Conservation (phyloP, 2,329 filamentous ascomycete species). For the Akanthomyces dipterigenus region DNA sequence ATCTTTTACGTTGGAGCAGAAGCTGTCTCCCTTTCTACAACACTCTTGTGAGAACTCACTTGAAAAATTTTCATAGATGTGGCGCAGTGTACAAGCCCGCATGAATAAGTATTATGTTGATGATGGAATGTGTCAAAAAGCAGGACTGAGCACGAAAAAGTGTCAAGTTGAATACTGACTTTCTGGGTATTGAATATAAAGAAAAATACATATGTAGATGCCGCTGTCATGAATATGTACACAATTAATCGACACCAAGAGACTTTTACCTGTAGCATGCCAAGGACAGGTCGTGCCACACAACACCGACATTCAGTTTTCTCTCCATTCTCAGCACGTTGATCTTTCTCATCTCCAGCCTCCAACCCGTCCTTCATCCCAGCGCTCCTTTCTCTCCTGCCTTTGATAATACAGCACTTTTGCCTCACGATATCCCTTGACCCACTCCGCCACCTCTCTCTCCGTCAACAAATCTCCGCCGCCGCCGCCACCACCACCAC, state of each 20-base stretch:
- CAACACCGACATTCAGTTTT: neutral
- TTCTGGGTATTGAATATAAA: neutral
- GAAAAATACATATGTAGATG: neutral
- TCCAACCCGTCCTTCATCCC: slow-evolving; percentile 92
- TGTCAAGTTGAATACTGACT: neutral
- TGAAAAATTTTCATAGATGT: neutral
- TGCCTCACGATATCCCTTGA: slow-evolving; percentile 72
- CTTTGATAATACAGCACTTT: slow-evolving; percentile 72
- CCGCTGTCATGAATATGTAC: neutral
- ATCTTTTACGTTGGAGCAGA: neutral
- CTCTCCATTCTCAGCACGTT: neutral
- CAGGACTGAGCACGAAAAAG: neutral
- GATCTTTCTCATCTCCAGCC: slow-evolving; percentile 69
- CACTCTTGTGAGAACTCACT: neutral
- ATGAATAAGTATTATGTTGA: neutral
- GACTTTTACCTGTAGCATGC: neutral
- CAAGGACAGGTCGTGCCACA: neutral
- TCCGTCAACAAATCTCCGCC: slow-evolving; percentile 50
- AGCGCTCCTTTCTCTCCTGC: slow-evolving; percentile 81
- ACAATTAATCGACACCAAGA: neutral
- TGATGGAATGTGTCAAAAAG: neutral
- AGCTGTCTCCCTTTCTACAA: neutral
- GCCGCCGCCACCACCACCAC: slow-evolving; percentile 18
- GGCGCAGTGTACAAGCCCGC: neutral
- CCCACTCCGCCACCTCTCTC: slow-evolving; percentile 79